Conservation (phyloP, 1,284 basidiomycete genomes). For the Trichosporon faecale region DNA sequence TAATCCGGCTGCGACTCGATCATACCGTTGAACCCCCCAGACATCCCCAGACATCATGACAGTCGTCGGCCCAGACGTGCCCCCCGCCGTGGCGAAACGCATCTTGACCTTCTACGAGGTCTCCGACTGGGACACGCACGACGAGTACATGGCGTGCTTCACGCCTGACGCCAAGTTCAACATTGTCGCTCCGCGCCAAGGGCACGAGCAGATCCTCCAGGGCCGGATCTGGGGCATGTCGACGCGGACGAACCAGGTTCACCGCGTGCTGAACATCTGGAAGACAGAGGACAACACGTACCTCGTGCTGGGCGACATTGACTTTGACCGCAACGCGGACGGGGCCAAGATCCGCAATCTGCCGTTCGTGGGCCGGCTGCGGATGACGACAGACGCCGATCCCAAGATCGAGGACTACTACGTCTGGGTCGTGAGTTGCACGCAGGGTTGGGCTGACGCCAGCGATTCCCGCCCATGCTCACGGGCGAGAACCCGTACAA, state of each 20-base stretch:
- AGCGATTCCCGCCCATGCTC: not conserved
- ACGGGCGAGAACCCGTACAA: not conserved
- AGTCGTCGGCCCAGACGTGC: not conserved
- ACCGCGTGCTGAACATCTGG: not conserved
- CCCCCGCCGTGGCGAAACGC: not conserved
- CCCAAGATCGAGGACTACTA: not conserved
- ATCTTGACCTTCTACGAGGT: not conserved
- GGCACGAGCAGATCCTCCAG: not conserved
- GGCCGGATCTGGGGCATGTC: not conserved
- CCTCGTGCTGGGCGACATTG: not conserved
- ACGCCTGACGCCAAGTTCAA: not conserved
- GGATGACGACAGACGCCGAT: not conserved
- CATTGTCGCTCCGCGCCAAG: not conserved
- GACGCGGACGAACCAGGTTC: not conserved
- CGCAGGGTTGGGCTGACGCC: not conserved
- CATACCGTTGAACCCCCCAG: not conserved
- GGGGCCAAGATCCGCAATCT: not conserved
- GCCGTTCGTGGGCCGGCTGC: not conserved
- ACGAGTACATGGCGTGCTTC: not conserved
- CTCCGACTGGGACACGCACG: not conserved
- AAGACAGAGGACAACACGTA: not conserved
- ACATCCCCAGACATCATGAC: not conserved
- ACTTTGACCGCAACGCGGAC: not conserved
- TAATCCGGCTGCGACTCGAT: not conserved
- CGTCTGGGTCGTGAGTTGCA: not conserved